Conservation (phyloP, 2,329 filamentous ascomycete genomes). For the Ceratocystis albifundus region DNA sequence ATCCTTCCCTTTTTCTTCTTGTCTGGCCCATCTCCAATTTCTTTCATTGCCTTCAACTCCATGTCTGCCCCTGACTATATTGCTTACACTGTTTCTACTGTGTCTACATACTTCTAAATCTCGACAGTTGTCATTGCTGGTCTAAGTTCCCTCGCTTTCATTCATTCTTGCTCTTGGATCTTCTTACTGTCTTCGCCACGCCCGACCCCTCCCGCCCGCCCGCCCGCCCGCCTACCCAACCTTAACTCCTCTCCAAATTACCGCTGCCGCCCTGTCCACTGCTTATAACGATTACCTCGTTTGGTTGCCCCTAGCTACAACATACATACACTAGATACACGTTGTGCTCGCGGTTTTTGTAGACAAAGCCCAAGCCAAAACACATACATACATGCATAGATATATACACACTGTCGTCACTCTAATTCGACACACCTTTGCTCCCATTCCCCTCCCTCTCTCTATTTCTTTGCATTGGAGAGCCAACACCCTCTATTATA, state of each 20-base stretch:
- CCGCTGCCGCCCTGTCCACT: background rate
- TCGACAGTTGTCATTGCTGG: background rate
- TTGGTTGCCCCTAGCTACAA: slow-evolving; percentile 3
- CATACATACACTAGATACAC: background rate
- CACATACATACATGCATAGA: too few species aligned
- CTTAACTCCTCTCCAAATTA: background rate
- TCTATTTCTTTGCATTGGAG: background rate
- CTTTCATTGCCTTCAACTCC: background rate
- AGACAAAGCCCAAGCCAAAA: background rate
- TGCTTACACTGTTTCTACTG: background rate
- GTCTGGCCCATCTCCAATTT: background rate
- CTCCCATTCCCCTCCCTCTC: background rate
- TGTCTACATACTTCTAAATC: background rate
- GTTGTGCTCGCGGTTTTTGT: background rate
- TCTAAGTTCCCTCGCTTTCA: background rate
- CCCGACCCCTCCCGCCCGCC: background rate
- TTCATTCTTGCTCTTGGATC: background rate
- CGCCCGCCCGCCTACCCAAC: background rate
- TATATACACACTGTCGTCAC: background rate
- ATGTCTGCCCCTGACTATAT: background rate
- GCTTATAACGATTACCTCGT: too few species aligned
- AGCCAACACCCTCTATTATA: background rate
- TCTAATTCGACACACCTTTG: background rate
- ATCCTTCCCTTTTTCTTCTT: background rate
- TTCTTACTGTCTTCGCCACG: background rate